Evolutionary conservation across 768 basidiomycete genomes (phyloP), one percentile per base, ranked within the genome.

Genomic region (Kwoniella dendrophila): DNA sequence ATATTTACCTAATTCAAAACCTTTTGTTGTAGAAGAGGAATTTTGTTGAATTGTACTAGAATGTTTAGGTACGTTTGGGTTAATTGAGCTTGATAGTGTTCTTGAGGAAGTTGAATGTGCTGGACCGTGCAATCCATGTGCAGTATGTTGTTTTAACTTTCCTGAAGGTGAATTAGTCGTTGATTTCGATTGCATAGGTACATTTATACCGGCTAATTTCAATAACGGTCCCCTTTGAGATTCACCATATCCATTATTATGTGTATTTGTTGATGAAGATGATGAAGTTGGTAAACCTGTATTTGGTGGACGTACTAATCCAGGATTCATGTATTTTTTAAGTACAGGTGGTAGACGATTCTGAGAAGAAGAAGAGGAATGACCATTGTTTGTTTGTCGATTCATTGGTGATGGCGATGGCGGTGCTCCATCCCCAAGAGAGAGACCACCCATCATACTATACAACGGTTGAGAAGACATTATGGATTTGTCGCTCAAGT

Each of bases 1-100:
- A 77, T 99, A 99, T 47, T 82, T 84, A 29, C 95, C 94, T 33
- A 96, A 36, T 4, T 69, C 66, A 24, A 60, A 44, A 24, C 27
- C 45, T 33, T 59, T 67, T 6, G 43, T 32, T 6, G 47, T 62
- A 34, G 34, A 27, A 12, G 61, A 27, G 11, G 61, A 26, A 43
- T 43, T 11, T 14, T 43, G 7, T 6, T 34, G 29, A 7, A n/a
- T 11, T 14, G 58, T 36, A 41, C 51, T 33, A 18, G 56, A 45
- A 27, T 65, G 57, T 29, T 62, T 57, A 5, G 57, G 30, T n/a
- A 48, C 41, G 40, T 59, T 55, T 11, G 68, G 62, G 26, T 64
- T 64, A 24, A 71, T 59, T 1, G 62, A 57, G 20, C 59, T 53
- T n/a, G 73, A 68, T 26, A 71, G 38, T 4, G 69, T 66, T 32